Base-by-base conservation (phyloP, 306 rosid genomes). In the Sphenostylis stenocarpa region DNA sequence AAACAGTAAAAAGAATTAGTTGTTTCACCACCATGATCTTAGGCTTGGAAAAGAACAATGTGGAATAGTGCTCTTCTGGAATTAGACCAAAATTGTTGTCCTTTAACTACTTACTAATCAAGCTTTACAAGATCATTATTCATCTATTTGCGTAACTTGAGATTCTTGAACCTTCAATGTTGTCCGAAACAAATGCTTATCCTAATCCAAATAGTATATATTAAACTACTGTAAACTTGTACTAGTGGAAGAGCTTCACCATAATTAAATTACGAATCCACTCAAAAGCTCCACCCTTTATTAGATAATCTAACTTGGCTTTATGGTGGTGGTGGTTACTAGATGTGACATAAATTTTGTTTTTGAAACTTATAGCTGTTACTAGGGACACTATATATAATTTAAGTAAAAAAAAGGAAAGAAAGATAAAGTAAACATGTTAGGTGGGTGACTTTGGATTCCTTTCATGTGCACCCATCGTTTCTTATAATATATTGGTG, bases 271-370 rank as follows among this genome's bases (percentile, higher is more conserved):
- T 33, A 21, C 23, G 20, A 14, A 43, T 73, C 79, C 72, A 75
- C 75, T 13, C 13, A 24, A 77, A 76, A 34, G 70, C 36, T 56
- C 45, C 17, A 20, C 76, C 39, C 65, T 39, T 21, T 41, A 64
- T 66, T 17, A 33, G 48, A 26, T 72, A 19, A 29, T 48, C 34
- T 29, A 52, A 7, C 12, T 62, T 72, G 78, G 80, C 73, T 68
- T 45, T 80, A n/a, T n/a, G 45, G 84, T 77, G 82, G 86, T 73
- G 81, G 80, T 72, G 83, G 81, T 81, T 74, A 53, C 11, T n/a
- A 56, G 71, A 80, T 39, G 83, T 78, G 82, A 79, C 84, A 73
- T 75, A 21, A 80, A 76, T 66, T 60, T 12, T 21, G 48, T 14
- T 48, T 7, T 62, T 41, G 16, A 9, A 56, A 56, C 63, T 67